Conservation (phyloP, 176 grass and related monocot genomes). For the Aegilops bicornis region DNA sequence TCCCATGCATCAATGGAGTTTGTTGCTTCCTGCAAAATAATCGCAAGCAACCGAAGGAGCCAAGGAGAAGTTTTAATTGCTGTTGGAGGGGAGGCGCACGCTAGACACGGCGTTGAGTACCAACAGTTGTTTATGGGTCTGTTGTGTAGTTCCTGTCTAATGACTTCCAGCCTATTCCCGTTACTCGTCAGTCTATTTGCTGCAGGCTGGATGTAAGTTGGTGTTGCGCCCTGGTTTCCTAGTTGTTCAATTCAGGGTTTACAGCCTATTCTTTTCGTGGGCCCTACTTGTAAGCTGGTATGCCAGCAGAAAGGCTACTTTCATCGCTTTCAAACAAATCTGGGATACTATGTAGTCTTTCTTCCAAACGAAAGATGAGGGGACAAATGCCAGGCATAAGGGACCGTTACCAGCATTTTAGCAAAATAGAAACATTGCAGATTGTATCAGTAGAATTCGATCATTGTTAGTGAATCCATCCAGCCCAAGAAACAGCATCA, state of each 20-base stretch:
- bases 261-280: background rate
- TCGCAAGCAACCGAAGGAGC: background rate
- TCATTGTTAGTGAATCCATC: background rate
- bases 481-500: background rate
- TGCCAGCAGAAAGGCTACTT: background rate
- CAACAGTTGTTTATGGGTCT: background rate
- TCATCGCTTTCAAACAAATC: background rate
- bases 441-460: background rate
- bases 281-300: background rate
- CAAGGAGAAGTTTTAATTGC: background rate
- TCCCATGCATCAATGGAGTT: background rate
- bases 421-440: background rate
- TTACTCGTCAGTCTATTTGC: background rate
- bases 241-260: background rate
- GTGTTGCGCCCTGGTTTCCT: background rate
- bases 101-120: background rate
- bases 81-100: background rate
- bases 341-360: background rate
- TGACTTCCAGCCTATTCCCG: background rate
- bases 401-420: background rate
- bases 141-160: background rate
- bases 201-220: background rate
- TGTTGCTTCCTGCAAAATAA: background rate
- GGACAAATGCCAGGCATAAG: background rate
- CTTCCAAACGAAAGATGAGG: background rate